Evolutionary conservation across 768 basidiomycete species (phyloP), one percentile per base, ranked within the genome.

Genomic region (Leccinellum luteum): DNA sequence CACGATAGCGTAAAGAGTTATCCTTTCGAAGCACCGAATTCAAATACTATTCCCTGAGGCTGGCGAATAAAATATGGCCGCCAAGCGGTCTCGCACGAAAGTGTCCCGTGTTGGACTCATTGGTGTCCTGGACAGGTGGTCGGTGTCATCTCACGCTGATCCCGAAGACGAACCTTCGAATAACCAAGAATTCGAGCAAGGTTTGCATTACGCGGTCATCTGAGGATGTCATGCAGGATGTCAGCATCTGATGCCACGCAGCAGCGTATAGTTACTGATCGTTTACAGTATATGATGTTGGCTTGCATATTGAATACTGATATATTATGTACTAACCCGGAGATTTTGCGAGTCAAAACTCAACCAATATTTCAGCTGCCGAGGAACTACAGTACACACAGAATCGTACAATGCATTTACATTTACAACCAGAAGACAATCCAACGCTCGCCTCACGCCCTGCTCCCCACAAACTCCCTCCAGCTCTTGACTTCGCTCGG

Each of bases 401-500:
- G 6, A 47, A 25, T 47, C 23, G 8, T 25, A 47, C 21, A 47
- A 47, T 15, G 17, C 44, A 41, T 43, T 43, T 43, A 41, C 38
- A 41, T 41, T 6, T 19, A 38, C 35, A n/a, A n/a, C 9, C 17
- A 9, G 38, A 41, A 41, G n/a, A 10, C 38, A 35, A 32, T 32
- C 13, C 32, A 32, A 32, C 1, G 14, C 31, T 38, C 12, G 19
- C 6, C 32, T 54, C 64, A 92, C 35, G 85, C 88, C 52, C 81
- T 81, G 59, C 76, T 75, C 14, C 92, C 92, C 45, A 94, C 84
- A 71, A 92, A 98, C 72, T 95, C 91, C 56, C 83, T 78, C 95
- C 95, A 98, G 31, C 92, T 92, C 65, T 82, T 83, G 66, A 99
- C 94, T 72, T 98, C 96, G 2, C 87, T 80, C 31, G 96, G 96